Conservation (phyloP, 352 stramenopile genomes). For the Albugo candida region DNA sequence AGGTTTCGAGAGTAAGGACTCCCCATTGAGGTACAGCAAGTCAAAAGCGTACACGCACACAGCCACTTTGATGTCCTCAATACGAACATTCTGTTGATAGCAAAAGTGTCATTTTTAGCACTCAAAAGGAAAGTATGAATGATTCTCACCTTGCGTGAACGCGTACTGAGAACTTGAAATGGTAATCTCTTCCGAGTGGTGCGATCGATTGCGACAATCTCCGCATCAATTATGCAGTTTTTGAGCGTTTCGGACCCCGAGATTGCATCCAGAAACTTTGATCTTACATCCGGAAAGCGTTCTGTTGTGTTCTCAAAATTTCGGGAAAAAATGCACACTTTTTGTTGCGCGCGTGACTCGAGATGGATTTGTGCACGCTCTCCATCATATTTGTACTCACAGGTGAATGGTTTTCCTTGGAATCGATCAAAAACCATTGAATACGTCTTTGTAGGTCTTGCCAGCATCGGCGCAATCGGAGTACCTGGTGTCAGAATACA, state of each 20-base stretch:
- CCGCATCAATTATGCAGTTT: constrained; percentile 94
- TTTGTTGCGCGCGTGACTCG: constrained; percentile 30
- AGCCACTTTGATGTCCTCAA: constrained; percentile 80
- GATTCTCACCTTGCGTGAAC: constrained; percentile 79
- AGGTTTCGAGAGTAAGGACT: constrained; percentile 81
- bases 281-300: constrained; percentile 88
- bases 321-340: constrained; percentile 94
- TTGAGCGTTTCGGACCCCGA: constrained; percentile 8
- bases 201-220: constrained; percentile 97
- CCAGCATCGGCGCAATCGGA: constrained; percentile 97
- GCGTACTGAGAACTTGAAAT: constrained; percentile 97
- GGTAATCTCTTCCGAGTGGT: constrained; percentile 92
- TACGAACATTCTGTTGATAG: constrained; percentile 32
- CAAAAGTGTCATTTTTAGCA: constrained; percentile 1
- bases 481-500: constrained; percentile 91
- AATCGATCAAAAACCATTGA: constrained; percentile 95
- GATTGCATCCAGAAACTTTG: constrained; percentile 50
- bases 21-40: constrained; percentile 95
- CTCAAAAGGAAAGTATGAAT: background rate
- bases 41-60: constrained; percentile 97
- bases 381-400: constrained; percentile 99
- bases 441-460: constrained; percentile 92
- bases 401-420: constrained; percentile 90
- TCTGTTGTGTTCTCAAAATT: constrained; percentile 96
- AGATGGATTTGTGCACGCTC: constrained; percentile 84